Conservation (phyloP, 495 filamentous ascomycete species). For the Massariosphaeria phaeospora region DNA sequence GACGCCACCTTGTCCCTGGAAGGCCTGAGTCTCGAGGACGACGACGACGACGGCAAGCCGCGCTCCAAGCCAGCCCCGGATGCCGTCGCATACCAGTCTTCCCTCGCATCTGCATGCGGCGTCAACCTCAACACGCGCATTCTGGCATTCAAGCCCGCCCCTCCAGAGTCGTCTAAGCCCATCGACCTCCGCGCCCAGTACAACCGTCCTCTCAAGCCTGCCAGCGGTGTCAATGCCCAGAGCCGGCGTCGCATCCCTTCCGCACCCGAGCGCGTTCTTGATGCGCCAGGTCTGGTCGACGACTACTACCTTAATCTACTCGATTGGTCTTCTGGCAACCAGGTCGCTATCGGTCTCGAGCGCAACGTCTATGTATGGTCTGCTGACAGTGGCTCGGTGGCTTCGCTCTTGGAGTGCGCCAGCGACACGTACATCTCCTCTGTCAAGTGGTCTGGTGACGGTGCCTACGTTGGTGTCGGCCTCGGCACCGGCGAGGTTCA, state of each 20-base stretch:
- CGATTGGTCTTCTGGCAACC: slow-evolving; percentile 96
- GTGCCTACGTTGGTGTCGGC: slow-evolving; percentile 92
- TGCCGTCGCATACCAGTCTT: slow-evolving; percentile 85
- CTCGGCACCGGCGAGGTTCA: slow-evolving; percentile 94
- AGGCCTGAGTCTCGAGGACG: slow-evolving; percentile 61
- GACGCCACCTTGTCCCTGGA: slow-evolving; percentile 75
- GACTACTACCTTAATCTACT: slow-evolving; percentile 99
- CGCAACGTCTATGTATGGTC: slow-evolving; percentile 98
- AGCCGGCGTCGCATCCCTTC: slow-evolving; percentile 87
- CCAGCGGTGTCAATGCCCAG: slow-evolving; percentile 67
- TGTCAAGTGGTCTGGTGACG: slow-evolving; percentile 97
- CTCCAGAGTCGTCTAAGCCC: slow-evolving; percentile 93
- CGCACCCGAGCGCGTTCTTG: slow-evolving; percentile 93
- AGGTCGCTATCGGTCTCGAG: slow-evolving; percentile 95
- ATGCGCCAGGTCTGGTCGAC: slow-evolving; percentile 91
- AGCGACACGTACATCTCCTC: slow-evolving; percentile 94
- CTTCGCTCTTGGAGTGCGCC: slow-evolving; percentile 74
- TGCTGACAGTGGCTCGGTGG: slow-evolving; percentile 86
- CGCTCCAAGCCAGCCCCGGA: slow-evolving; percentile 80
- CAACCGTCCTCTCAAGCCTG: slow-evolving; percentile 86
- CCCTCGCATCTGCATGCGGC: slow-evolving; percentile 84
- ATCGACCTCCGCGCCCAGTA: slow-evolving; percentile 97
- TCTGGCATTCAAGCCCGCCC: slow-evolving; percentile 95
- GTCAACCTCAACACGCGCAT: slow-evolving; percentile 91
- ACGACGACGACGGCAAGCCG: slow-evolving; percentile 51